phyloP scores from a whole-genome alignment of 2,329 filamentous ascomycete genomes.

The Exophiala calicioides region DNA sequence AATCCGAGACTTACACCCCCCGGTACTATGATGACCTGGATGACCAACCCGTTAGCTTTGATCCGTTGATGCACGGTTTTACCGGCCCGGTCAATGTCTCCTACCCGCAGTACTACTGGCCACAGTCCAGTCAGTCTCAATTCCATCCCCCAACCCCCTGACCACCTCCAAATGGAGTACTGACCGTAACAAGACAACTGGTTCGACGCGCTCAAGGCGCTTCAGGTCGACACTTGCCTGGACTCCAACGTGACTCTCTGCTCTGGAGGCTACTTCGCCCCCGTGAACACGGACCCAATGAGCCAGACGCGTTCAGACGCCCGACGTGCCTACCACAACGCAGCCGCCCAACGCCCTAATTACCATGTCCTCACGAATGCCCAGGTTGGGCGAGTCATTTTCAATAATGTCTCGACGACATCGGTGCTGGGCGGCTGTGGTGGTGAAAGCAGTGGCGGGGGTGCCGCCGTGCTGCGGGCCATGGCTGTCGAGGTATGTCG shows the following conservation, averaged over 20 bases:
- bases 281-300: constrained; percentile 38
- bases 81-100: constrained; percentile 53
- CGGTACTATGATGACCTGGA: constrained; percentile 37
- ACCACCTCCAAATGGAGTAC: too few relatives aligned
- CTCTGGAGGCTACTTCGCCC: constrained; percentile 41
- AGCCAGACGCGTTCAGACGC: constrained; percentile 44
- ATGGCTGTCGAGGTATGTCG: constrained; percentile 17
- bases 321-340: constrained; percentile 42
- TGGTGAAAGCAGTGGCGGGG: too few relatives aligned
- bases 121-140: constrained; percentile 33
- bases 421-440: too few relatives aligned
- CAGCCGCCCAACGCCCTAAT: constrained; percentile 37
- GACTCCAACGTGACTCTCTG: constrained; percentile 42
- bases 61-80: constrained; percentile 44
- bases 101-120: constrained; percentile 45
- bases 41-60: constrained; percentile 42
- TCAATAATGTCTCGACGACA: constrained; percentile 20
- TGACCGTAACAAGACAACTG: constrained; percentile 30
- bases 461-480: constrained; percentile 6
- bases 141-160: too few relatives aligned
- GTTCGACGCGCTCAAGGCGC: constrained; percentile 40
- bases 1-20: constrained; percentile 47
- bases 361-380: constrained; percentile 38
- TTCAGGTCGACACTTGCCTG: constrained; percentile 39
- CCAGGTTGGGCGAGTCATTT: constrained; percentile 36